Evolutionary conservation across 805 yeast genomes (phyloP), one percentile per base, ranked within the genome.

Genomic region (Candida succiphila): DNA sequence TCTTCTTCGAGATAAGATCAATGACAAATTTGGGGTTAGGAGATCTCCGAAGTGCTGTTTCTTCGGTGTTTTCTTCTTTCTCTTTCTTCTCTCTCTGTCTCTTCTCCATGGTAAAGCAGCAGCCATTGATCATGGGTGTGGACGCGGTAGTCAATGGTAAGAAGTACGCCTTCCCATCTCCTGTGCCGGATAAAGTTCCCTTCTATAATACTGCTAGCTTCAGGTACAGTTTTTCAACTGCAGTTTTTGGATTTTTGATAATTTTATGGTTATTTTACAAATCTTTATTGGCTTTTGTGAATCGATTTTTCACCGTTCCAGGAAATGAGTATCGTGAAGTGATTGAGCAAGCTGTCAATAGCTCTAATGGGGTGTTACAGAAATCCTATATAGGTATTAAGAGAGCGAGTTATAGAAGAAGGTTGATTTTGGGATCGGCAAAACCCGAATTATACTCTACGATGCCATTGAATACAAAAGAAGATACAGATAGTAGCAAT

Each of bases 361-460:
- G 27, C 27, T 33, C 38, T 2, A 38, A 34, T 20, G 58, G 58
- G 0, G 20, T 24, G 4, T 23, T 53, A 15, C 30, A 41, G 6
- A 34, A 33, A n/a, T 27, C 46, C 2, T 36, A 37, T 30, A 27
- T 54, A 29, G 61, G 60, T 15, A 16, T 45, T 8, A 52, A 54
- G 30, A 32, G 31, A 7, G 40, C 61, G 2, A 34, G 47, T 28
- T 37, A 43, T 17, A 37, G 63, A 30, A 38, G 63, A 31, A 32
- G 65, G 23, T 33, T 59, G 14, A 43, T 59, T 9, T 34, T 57
- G 22, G 63, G 54, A 4, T 39, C 53, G 12, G 27, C 29, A 10
- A 49, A 46, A 31, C 63, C 65, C 12, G 48, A 47, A 19, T 36
- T 43, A 21, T 53, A 58, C 35, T 54, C 61, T n/a, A 58, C 63